A percentile compares a stretch with the other conserved stretches of the same genome.
Conservation (phyloP, 768 basidiomycete species). For the Leucocoprinus leucothites region DNA sequence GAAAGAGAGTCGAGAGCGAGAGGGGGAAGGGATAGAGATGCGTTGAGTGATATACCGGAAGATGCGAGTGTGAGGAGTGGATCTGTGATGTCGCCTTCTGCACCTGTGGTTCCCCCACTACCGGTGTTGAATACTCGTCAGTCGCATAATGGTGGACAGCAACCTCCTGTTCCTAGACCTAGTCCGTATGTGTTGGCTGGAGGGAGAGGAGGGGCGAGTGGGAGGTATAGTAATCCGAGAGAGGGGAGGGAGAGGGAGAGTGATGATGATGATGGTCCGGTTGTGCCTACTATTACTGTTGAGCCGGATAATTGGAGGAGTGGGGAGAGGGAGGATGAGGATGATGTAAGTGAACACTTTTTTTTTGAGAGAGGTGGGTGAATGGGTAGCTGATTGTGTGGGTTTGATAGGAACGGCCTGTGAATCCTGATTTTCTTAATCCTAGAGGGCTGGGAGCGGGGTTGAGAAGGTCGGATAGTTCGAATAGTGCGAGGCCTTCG, state of each 20-base stretch:
- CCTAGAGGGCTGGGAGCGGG: neutral
- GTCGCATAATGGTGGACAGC: neutral
- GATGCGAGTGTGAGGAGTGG: neutral
- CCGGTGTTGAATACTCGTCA: neutral
- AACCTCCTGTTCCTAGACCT: neutral
- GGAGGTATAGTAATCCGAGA: too few relatives aligned
- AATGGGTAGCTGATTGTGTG: too few relatives aligned
- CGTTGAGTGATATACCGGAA: slow-evolving; percentile 10
- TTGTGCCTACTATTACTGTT: slow-evolving; percentile 2
- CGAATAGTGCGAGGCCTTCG: slow-evolving; percentile 1
- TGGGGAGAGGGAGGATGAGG: neutral
- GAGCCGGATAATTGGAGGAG: neutral
- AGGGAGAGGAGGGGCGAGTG: too few relatives aligned
- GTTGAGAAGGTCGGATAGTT: too few relatives aligned
- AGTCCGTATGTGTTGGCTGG: neutral
- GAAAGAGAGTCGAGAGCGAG: neutral
- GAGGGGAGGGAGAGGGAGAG: too few relatives aligned
- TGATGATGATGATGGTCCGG: neutral
- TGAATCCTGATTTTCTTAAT: neutral
- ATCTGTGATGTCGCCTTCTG: neutral
- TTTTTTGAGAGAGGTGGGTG: too few relatives aligned
- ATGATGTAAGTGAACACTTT: neutral
- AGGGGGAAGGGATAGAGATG: neutral
- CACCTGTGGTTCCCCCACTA: neutral
- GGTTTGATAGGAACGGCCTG: too few relatives aligned